Evolutionary conservation across 2,329 filamentous ascomycete genomes (phyloP).

Genomic region (Septoria linicola): DNA sequence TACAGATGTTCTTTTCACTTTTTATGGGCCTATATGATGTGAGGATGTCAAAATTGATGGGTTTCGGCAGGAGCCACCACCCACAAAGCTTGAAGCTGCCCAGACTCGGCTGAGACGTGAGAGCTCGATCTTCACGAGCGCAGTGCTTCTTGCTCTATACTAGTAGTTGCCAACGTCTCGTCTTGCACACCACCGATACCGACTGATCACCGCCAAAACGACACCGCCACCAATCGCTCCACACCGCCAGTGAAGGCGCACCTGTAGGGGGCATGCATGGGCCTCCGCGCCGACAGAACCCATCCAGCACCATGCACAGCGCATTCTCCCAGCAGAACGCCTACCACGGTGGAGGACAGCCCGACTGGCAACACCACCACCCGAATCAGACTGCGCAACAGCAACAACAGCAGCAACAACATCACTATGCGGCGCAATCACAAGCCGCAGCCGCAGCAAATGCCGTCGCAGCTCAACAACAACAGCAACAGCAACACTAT

Average conservation of each 20-base stretch:
- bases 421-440: constrained; percentile 38
- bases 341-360: constrained; percentile 30
- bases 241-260: constrained; percentile 2
- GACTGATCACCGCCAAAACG: background rate
- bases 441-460: constrained; percentile 46
- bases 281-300: constrained; percentile 9
- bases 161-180: too few relatives aligned
- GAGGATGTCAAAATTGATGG: too few relatives aligned
- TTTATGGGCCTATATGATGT: too few relatives aligned
- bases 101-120: too few relatives aligned
- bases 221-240: background rate
- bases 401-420: constrained; percentile 38
- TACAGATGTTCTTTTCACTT: too few relatives aligned
- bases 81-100: too few relatives aligned
- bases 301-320: constrained; percentile 13
- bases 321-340: constrained; percentile 14
- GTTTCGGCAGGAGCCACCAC: too few relatives aligned
- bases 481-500: constrained; percentile 37
- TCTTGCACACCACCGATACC: background rate
- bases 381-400: constrained; percentile 48
- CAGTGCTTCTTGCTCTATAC: too few relatives aligned
- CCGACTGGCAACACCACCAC: constrained; percentile 69
- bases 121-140: constrained; percentile 9
- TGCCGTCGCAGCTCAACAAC: constrained; percentile 42
- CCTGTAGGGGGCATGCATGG: constrained; percentile 10